phyloP scores from a whole-genome alignment of 2,329 filamentous ascomycete genomes.

The Fusarium hostae region DNA sequence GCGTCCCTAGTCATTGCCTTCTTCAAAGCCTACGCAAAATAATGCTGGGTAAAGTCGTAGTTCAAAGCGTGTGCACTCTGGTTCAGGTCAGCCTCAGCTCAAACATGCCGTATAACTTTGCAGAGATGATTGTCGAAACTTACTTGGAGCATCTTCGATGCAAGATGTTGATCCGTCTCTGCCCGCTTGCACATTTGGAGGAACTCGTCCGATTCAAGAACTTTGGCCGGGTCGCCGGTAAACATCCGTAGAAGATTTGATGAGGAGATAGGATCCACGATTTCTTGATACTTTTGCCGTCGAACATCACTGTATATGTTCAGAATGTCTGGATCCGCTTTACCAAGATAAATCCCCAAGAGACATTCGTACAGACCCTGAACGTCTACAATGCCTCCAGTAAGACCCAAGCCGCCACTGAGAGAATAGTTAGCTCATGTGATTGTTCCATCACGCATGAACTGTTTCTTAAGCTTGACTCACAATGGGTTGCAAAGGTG shows the following conservation, averaged over 20 bases:
- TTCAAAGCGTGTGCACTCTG: too few relatives aligned
- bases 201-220: slow-evolving; percentile 15
- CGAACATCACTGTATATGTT: slow-evolving; percentile 16
- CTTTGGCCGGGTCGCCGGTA: not conserved
- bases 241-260: slow-evolving; percentile 11
- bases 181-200: slow-evolving; percentile 14
- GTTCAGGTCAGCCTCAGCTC: too few relatives aligned
- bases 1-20: too few relatives aligned
- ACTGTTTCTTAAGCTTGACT: too few relatives aligned
- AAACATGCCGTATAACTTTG: too few relatives aligned
- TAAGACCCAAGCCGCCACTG: slow-evolving; percentile 70
- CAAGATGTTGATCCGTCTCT: not conserved
- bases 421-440: too few relatives aligned
- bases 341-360: slow-evolving; percentile 1
- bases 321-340: slow-evolving; percentile 15
- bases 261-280: slow-evolving; percentile 15
- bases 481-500: slow-evolving; percentile 62
- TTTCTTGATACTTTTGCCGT: slow-evolving; percentile 11
- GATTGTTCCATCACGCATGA: too few relatives aligned
- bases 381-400: slow-evolving; percentile 72
- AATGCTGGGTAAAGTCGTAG: too few relatives aligned
- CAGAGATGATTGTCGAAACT: too few relatives aligned
- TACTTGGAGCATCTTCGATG: not conserved
- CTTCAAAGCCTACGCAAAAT: too few relatives aligned
- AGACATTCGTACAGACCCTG: slow-evolving; percentile 71